Conservation (phyloP, 495 filamentous ascomycete species). For the Neurospora tetraspora region DNA sequence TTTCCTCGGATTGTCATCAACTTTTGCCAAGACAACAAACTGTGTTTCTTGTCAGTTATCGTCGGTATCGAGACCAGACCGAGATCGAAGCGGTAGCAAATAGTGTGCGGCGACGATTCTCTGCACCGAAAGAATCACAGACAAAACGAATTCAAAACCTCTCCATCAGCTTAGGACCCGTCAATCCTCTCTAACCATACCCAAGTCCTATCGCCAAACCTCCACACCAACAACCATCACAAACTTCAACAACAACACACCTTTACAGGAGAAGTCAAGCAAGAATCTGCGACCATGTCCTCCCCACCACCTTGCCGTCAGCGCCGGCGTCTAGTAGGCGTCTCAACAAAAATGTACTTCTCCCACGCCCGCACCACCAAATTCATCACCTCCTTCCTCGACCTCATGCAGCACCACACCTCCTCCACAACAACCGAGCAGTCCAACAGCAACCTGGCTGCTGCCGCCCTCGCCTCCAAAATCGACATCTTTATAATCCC, state of each 20-base stretch:
- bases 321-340: constrained; percentile 62
- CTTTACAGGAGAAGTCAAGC: too few species aligned
- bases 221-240: background rate
- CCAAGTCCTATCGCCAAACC: background rate
- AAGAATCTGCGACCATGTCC: background rate
- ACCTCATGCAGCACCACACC: too few species aligned
- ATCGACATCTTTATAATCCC: constrained; percentile 61
- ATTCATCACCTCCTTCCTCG: constrained; percentile 51
- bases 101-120: background rate
- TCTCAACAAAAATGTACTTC: constrained; percentile 83
- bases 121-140: background rate
- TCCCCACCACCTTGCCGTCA: constrained; percentile 21
- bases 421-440: too few species aligned
- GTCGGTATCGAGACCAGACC: background rate
- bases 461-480: too few species aligned
- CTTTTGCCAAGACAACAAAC: background rate
- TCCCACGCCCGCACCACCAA: constrained; percentile 49
- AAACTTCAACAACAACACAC: background rate
- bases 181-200: background rate
- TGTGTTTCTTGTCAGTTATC: background rate
- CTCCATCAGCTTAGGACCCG: background rate
- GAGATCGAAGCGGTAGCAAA: background rate
- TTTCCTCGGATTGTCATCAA: background rate
- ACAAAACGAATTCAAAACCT: background rate
- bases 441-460: too few species aligned